Evolutionary conservation across 2,329 filamentous ascomycete genomes (phyloP).

Genomic region (Sporothrix variecibatus): DNA sequence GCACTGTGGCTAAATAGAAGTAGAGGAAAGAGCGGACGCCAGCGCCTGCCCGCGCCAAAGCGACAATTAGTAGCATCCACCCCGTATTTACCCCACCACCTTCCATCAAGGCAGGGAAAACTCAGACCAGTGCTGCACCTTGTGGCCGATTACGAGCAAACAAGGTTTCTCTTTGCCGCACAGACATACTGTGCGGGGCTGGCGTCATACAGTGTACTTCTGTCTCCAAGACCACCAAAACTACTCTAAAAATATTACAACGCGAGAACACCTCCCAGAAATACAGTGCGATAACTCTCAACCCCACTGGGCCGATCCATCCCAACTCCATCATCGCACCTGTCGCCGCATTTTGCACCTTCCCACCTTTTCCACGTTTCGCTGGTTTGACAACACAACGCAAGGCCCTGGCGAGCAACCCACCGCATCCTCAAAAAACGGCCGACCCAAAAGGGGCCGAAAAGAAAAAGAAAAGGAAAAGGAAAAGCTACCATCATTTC

Average conservation of each 20-base stretch:
- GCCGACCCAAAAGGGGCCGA: background rate
- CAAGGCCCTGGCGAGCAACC: constrained; percentile 10
- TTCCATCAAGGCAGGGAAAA: background rate
- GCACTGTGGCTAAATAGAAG: background rate
- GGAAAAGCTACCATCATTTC: background rate
- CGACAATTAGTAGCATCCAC: background rate
- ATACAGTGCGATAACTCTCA: constrained; percentile 4
- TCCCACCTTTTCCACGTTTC: constrained; percentile 14
- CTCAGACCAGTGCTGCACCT: constrained; percentile 13
- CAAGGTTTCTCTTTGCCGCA: constrained; percentile 4
- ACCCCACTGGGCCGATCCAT: constrained; percentile 5
- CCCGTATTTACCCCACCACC: constrained; percentile 27
- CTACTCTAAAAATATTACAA: background rate
- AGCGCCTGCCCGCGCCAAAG: background rate
- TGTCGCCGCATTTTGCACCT: background rate
- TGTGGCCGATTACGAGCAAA: constrained; percentile 16
- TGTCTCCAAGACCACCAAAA: background rate
- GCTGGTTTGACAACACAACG: constrained; percentile 18
- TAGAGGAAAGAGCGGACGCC: constrained; percentile 10
- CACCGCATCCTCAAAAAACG: background rate
- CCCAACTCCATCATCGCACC: constrained; percentile 10
- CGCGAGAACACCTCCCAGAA: background rate
- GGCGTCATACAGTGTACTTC: background rate
- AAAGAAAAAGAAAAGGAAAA: background rate
- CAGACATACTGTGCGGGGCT: background rate